Percentiles rank a stretch among this genome's conserved stretches.
These are phyloP conservation scores for Elymus sibiricus DNA, from an alignment of 176 grass and related monocot species.

Conservation along the genomic window DNA sequence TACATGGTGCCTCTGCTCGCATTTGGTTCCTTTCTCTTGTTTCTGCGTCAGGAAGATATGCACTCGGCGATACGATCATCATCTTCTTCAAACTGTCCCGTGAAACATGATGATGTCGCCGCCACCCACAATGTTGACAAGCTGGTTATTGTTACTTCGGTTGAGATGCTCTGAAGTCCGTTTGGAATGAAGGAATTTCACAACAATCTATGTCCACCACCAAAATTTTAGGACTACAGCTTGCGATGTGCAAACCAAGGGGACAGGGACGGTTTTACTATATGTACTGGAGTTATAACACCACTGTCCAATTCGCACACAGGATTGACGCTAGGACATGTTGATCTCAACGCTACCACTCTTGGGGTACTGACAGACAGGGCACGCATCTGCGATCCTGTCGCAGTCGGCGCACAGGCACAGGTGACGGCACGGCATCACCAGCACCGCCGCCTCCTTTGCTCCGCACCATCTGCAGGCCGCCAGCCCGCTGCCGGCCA, in stretches of 20 bases:
- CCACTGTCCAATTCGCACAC: not conserved
- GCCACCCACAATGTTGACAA: not conserved
- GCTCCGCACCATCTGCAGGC: constrained; percentile 28
- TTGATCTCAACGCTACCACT: constrained; percentile 43
- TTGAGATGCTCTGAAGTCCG: not conserved
- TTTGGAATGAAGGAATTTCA: not conserved
- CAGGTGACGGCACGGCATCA: constrained; percentile 68
- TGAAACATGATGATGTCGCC: not conserved
- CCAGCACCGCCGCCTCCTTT: constrained; percentile 38
- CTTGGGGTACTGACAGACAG: constrained; percentile 44
- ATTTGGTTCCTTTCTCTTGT: not conserved
- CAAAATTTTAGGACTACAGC: not conserved
- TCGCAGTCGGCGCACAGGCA: constrained; percentile 53
- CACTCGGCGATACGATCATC: not conserved
- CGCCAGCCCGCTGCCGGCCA: not conserved
- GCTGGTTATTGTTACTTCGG: not conserved
- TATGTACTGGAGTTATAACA: constrained; percentile 12
- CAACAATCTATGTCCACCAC: not conserved
- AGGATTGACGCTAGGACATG: constrained; percentile 34
- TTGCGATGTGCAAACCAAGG: not conserved
- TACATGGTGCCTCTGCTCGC: not conserved
- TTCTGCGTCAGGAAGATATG: not conserved
- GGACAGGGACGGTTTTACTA: not conserved
- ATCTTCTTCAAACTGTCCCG: not conserved
- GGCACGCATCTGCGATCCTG: constrained; percentile 28